Evolutionary conservation across 1,284 basidiomycete species (phyloP).

Genomic region (Cryptococcus sp.): DNA sequence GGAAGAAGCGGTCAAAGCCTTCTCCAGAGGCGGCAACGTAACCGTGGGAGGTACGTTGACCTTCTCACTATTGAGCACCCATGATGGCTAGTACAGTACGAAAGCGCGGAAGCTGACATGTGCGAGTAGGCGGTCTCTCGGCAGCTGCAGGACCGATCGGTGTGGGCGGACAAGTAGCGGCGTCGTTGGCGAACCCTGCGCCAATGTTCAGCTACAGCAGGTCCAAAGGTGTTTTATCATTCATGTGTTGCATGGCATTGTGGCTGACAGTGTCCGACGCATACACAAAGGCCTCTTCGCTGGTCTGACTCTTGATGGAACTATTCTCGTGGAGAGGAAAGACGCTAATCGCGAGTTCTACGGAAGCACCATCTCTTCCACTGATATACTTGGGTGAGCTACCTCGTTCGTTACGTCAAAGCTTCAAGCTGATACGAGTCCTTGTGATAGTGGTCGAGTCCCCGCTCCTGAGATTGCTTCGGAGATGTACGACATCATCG

Average conservation of each 20-base stretch:
- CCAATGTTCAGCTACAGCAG: constrained; percentile 98
- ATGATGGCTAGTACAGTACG: neutral
- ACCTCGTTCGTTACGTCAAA: neutral
- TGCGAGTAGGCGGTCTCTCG: constrained; percentile 66
- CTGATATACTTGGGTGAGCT: constrained; percentile 71
- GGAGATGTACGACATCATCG: constrained; percentile 90
- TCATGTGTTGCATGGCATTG: neutral
- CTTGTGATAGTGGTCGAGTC: constrained; percentile 68
- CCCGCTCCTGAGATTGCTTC: constrained; percentile 96
- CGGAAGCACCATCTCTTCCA: constrained; percentile 83
- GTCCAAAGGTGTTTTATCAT: constrained; percentile 68
- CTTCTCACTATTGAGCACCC: neutral
- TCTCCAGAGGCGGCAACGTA: constrained; percentile 92
- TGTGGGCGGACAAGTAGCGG: constrained; percentile 87
- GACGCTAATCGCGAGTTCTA: constrained; percentile 95
- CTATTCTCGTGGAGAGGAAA: constrained; percentile 89
- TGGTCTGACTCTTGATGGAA: constrained; percentile 92
- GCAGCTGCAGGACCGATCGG: constrained; percentile 91
- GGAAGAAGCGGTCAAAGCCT: constrained; percentile 92
- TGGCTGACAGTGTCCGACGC: constrained; percentile 2
- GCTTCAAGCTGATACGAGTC: neutral
- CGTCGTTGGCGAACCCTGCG: constrained; percentile 84
- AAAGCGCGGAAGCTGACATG: neutral
- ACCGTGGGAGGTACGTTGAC: constrained; percentile 71
- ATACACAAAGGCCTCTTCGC: constrained; percentile 78